Percentiles rank a stretch among this genome's conserved stretches.
phyloP scores from a whole-genome alignment of 768 basidiomycete species.

The Termitomyces sp. region DNA sequence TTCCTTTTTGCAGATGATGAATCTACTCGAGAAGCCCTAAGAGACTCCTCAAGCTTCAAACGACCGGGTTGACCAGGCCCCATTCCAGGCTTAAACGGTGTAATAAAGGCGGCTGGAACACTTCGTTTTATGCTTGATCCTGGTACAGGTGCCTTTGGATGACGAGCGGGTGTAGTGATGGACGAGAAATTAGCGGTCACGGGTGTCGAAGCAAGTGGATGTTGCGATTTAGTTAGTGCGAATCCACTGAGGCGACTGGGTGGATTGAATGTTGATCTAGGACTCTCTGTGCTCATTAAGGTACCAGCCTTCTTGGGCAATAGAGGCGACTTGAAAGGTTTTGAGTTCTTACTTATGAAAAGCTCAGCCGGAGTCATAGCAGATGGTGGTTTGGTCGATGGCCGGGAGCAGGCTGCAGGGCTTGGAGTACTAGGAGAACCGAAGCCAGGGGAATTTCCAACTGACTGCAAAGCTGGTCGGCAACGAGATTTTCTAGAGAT shows the following conservation, averaged over 20 bases:
- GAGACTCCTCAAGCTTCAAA: constrained; percentile 20
- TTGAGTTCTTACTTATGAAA: constrained; percentile 20
- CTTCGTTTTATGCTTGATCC: constrained; percentile 15
- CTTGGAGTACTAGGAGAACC: constrained; percentile 39
- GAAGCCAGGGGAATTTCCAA: constrained; percentile 30
- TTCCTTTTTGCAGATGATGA: constrained; percentile 11
- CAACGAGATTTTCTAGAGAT: constrained; percentile 20
- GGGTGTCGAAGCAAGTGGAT: constrained; percentile 29
- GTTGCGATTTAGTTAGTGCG: constrained; percentile 28
- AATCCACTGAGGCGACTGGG: constrained; percentile 9
- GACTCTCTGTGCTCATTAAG: not conserved
- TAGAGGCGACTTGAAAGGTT: constrained; percentile 47
- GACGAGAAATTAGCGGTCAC: constrained; percentile 13
- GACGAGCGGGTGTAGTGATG: constrained; percentile 10
- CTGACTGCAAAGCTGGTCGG: constrained; percentile 32
- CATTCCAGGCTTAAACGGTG: constrained; percentile 59
- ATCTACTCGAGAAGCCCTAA: constrained; percentile 13
- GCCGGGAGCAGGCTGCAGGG: constrained; percentile 26
- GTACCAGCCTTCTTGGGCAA: constrained; percentile 19
- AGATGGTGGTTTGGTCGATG: constrained; percentile 11
- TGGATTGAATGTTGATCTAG: constrained; percentile 30
- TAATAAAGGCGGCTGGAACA: constrained; percentile 46
- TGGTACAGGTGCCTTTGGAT: constrained; percentile 3
- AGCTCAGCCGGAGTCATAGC: constrained; percentile 3
- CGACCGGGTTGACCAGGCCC: constrained; percentile 40